These are phyloP conservation scores for Shiraia bambusicola DNA, from an alignment of 2,329 filamentous ascomycete species.

Conservation along the genomic window DNA sequence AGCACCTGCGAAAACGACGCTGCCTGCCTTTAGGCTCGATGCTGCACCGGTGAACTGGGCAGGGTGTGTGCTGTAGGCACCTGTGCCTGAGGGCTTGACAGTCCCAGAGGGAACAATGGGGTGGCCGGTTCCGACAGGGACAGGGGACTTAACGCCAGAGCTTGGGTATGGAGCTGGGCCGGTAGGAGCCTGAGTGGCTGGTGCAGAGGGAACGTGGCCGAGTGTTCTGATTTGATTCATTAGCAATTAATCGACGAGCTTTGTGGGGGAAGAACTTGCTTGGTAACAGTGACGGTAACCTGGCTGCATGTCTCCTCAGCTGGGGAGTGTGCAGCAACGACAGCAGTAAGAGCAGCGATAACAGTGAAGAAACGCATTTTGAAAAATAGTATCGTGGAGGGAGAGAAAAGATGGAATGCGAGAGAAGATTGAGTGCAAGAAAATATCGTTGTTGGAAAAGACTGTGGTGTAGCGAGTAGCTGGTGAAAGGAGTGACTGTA, in stretches of 20 bases:
- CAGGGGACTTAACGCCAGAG: slow-evolving; percentile 9
- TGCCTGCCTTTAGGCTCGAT: slow-evolving; percentile 29
- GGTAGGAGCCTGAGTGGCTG: slow-evolving; percentile 20
- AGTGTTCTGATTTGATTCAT: slow-evolving; percentile 11
- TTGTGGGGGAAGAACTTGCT: slow-evolving; percentile 19
- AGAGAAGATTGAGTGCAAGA: slow-evolving; percentile 11
- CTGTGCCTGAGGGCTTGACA: slow-evolving; percentile 23
- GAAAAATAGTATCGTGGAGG: slow-evolving; percentile 9
- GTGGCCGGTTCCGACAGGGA: slow-evolving; percentile 26
- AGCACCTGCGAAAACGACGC: slow-evolving; percentile 37
- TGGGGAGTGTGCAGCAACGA: slow-evolving; percentile 25
- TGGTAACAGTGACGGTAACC: slow-evolving; percentile 33
- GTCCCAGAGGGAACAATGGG: slow-evolving; percentile 18
- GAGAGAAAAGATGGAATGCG: slow-evolving; percentile 8
- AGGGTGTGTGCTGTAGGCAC: slow-evolving; percentile 20
- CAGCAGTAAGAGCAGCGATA: slow-evolving; percentile 27
- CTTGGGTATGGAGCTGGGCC: slow-evolving; percentile 31
- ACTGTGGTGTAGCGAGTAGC: slow-evolving; percentile 14
- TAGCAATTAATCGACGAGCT: slow-evolving; percentile 1
- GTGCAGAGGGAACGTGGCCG: slow-evolving; percentile 26
- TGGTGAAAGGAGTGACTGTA: slow-evolving; percentile 34
- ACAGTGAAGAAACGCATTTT: slow-evolving; percentile 39
- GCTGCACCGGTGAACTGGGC: slow-evolving; percentile 40
- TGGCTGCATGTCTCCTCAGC: slow-evolving; percentile 26
- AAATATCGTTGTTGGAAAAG: slow-evolving; percentile 8